Evolutionary conservation across 2,329 filamentous ascomycete genomes (phyloP).

Genomic region (Verticillium albo-atrum): DNA sequence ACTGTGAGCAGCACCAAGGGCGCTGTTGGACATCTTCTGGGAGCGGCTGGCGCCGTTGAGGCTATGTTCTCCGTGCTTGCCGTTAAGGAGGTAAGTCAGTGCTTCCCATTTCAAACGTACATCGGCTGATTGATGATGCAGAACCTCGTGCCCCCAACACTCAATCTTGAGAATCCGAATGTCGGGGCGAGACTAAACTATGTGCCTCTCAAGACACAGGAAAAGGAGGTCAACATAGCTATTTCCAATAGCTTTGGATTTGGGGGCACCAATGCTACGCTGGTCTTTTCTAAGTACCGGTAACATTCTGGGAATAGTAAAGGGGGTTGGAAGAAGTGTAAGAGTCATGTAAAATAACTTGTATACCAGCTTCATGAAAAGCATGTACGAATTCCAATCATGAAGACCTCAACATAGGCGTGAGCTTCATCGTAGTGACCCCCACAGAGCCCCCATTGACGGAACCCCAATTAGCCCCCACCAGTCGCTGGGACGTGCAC

Average conservation of each 20-base stretch:
- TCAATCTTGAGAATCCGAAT: slow-evolving; percentile 70
- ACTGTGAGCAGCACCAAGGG: slow-evolving; percentile 94
- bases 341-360: neutral
- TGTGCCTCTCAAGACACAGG: slow-evolving; percentile 67
- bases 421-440: neutral
- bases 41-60: slow-evolving; percentile 87
- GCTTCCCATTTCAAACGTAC: neutral
- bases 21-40: slow-evolving; percentile 84
- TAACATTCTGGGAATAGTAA: neutral
- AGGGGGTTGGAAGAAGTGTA: slow-evolving; percentile 1
- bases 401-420: too few species aligned
- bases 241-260: slow-evolving; percentile 97
- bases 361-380: neutral
- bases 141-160: slow-evolving; percentile 77
- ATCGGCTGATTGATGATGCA: slow-evolving; percentile 27
- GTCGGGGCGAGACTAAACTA: slow-evolving; percentile 79
- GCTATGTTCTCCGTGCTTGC: slow-evolving; percentile 80
- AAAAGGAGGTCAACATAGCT: slow-evolving; percentile 66
- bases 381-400: too few species aligned
- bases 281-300: slow-evolving; percentile 60
- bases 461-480: neutral
- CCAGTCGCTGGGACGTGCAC: neutral
- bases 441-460: neutral
- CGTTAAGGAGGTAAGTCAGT: slow-evolving; percentile 65
- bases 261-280: slow-evolving; percentile 88